These are phyloP conservation scores for Dictyostelium firmibasis DNA, from an alignment of 78 protist species.

Conservation along the genomic window DNA sequence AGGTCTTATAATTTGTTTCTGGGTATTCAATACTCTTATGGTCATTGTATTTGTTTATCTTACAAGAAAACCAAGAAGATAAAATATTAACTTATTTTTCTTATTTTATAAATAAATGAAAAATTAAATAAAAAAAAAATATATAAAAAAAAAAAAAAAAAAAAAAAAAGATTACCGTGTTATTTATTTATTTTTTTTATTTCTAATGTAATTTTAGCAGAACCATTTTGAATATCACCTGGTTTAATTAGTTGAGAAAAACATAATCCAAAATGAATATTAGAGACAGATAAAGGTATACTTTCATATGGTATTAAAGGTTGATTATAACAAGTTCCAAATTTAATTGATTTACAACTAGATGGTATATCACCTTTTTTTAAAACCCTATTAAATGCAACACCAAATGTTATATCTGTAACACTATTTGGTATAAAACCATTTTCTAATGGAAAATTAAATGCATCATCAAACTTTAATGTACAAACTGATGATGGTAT, in stretches of 20 bases:
- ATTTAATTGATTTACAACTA: background rate
- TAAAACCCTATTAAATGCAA: background rate
- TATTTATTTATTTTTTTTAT: too few relatives aligned
- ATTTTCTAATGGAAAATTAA: background rate
- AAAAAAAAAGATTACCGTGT: too few relatives aligned
- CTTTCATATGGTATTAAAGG: background rate
- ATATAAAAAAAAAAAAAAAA: too few relatives aligned
- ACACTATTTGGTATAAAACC: background rate
- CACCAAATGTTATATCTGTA: background rate
- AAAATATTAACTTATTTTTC: background rate
- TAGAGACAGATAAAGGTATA: background rate
- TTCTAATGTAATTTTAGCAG: background rate
- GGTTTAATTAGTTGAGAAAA: background rate
- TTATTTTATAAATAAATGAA: too few relatives aligned
- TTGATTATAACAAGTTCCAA: background rate
- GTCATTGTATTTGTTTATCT: conserved; percentile 46
- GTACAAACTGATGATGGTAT: background rate
- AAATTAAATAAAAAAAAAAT: too few relatives aligned
- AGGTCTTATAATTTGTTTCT: conserved; percentile 9
- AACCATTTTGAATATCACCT: background rate
- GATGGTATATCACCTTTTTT: background rate
- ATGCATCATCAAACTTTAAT: background rate
- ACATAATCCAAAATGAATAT: background rate
- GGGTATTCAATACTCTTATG: conserved; percentile 13
- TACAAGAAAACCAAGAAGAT: conserved; percentile 67